A percentile compares a stretch with the other conserved stretches of the same genome.
These are phyloP conservation scores for Stemphylium lycopersici DNA, from an alignment of 2,329 filamentous ascomycete genomes.

Conservation along the genomic window DNA sequence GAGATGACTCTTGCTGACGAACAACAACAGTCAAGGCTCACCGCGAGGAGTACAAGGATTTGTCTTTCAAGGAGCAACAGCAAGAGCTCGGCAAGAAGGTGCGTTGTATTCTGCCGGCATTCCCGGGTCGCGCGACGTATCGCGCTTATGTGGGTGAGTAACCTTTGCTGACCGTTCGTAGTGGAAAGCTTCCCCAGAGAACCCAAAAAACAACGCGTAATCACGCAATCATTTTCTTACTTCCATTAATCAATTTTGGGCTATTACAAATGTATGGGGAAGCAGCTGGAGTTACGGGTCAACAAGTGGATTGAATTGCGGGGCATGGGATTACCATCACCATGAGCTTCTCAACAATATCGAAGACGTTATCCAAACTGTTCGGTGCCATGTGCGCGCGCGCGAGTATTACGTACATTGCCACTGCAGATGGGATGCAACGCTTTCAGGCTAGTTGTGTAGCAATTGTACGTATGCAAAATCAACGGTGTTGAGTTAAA, in stretches of 20 bases:
- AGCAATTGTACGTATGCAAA: constrained; percentile 1
- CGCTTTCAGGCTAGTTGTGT: constrained; percentile 27
- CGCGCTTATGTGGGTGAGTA: neutral
- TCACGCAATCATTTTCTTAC: neutral
- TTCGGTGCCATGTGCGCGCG: constrained; percentile 8
- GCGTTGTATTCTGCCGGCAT: constrained; percentile 11
- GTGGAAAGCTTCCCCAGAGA: constrained; percentile 46
- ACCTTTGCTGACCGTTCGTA: constrained; percentile 17
- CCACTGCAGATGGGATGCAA: constrained; percentile 31
- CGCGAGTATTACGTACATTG: constrained; percentile 24
- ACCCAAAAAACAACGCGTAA: constrained; percentile 42
- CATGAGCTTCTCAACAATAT: constrained; percentile 29
- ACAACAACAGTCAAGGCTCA: constrained; percentile 42
- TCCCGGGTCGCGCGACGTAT: neutral
- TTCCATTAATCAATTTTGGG: neutral
- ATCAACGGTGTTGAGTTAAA: too few relatives aligned
- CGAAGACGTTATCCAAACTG: constrained; percentile 23
- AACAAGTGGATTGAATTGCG: constrained; percentile 6
- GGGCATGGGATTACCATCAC: constrained; percentile 14
- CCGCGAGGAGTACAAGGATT: constrained; percentile 42
- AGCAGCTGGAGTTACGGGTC: constrained; percentile 2
- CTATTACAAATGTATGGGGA: neutral
- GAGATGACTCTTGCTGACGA: constrained; percentile 19
- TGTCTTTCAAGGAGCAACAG: constrained; percentile 45
- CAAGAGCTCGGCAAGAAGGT: constrained; percentile 46